Evolutionary conservation across 305 asterid genomes (phyloP).

Genomic region (Fraxinus floribunda): DNA sequence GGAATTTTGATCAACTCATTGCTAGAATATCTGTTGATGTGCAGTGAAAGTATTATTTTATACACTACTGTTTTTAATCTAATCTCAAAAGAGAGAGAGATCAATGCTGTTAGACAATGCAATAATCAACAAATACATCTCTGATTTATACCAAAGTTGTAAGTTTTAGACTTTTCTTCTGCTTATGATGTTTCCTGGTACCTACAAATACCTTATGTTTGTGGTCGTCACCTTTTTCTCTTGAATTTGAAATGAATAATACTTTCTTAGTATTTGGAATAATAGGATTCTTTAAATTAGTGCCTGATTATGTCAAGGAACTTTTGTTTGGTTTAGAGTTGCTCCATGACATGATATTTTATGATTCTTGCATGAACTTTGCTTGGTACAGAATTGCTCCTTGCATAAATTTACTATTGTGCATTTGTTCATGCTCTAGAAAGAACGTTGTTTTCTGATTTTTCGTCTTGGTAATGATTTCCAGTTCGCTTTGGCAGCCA

Average conservation of each 20-base stretch:
- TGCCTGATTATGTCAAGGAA: constrained; percentile 13
- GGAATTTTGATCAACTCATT: neutral
- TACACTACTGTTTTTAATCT: neutral
- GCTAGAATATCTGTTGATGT: neutral
- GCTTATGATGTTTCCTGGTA: neutral
- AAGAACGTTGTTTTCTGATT: constrained; percentile 51
- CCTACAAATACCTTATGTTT: neutral
- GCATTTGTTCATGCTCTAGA: constrained; percentile 26
- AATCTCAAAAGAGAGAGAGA: neutral
- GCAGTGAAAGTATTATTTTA: neutral
- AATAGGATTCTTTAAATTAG: neutral
- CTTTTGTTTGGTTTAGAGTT: constrained; percentile 17
- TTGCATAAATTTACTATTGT: constrained; percentile 12
- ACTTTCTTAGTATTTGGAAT: neutral
- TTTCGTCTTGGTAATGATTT: constrained; percentile 67
- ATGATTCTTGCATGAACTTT: constrained; percentile 16
- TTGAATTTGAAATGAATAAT: constrained; percentile 3
- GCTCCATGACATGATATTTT: constrained; percentile 11
- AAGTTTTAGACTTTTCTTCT: neutral
- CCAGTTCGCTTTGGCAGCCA: constrained; percentile 95
- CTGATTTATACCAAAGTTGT: neutral
- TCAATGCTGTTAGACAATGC: neutral
- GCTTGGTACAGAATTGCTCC: constrained; percentile 19
- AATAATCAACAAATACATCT: neutral
- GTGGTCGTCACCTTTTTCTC: neutral